Conservation (phyloP, 108 stramenopile species). For the Nitzschia sp. region DNA sequence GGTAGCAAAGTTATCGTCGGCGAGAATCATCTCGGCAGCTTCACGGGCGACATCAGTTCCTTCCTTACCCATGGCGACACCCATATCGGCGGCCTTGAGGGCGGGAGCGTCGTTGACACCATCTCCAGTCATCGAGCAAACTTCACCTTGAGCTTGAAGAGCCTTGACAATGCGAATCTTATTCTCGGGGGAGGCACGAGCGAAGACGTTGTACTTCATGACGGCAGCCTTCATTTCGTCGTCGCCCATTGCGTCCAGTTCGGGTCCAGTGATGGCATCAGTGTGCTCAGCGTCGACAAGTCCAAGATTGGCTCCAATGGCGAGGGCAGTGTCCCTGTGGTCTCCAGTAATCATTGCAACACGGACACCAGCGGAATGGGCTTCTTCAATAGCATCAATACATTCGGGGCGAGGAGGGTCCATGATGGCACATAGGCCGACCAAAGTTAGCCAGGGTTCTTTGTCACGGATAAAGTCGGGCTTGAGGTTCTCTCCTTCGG, state of each 20-base stretch:
- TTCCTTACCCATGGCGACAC: constrained; percentile 98
- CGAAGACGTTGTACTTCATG: constrained; percentile 79
- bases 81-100: constrained; percentile 96
- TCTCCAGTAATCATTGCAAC: constrained; percentile 99
- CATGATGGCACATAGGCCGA: constrained; percentile 91
- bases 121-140: constrained; percentile 96
- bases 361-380: constrained; percentile 88
- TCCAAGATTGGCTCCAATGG: constrained; percentile 59
- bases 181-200: constrained; percentile 85
- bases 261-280: constrained; percentile 74
- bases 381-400: constrained; percentile 76
- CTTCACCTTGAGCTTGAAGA: constrained; percentile 81
- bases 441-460: constrained; percentile 74
- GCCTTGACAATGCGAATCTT: constrained; percentile 88
- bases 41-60: constrained; percentile 96
- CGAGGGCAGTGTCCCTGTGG: constrained; percentile 81
- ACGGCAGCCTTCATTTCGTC: constrained; percentile 64
- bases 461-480: constrained; percentile 70
- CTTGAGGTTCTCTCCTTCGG: constrained; percentile 61
- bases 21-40: constrained; percentile 96
- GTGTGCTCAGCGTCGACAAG: constrained; percentile 66
- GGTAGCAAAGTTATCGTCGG: constrained; percentile 98
- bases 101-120: constrained; percentile 99
- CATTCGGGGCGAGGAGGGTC: constrained; percentile 95
- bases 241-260: constrained; percentile 74